phyloP scores from a whole-genome alignment of 2,329 filamentous ascomycete species.

The Fusarium abutilonis region DNA sequence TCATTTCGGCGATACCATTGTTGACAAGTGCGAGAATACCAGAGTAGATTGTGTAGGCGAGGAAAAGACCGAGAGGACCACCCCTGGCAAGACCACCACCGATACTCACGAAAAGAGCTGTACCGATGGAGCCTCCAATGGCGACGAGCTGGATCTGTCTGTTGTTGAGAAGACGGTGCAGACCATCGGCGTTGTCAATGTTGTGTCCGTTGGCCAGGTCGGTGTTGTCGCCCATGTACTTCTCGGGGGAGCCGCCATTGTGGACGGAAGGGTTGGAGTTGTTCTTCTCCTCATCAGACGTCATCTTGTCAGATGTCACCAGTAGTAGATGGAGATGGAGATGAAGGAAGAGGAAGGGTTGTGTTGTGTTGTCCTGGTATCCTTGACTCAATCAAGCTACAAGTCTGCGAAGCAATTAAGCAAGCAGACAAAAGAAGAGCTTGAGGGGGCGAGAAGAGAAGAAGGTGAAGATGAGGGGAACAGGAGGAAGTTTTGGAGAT shows the following conservation, averaged over 20 bases:
- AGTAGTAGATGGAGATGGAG: slow-evolving; percentile 1
- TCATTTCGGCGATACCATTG: slow-evolving; percentile 74
- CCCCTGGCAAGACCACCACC: slow-evolving; percentile 61
- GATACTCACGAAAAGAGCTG: slow-evolving; percentile 70
- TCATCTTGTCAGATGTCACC: slow-evolving; percentile 34
- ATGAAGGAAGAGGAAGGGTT: not conserved
- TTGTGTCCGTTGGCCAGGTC: slow-evolving; percentile 41
- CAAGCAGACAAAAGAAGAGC: slow-evolving; percentile 33
- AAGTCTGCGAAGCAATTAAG: slow-evolving; percentile 38
- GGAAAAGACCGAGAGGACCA: slow-evolving; percentile 61
- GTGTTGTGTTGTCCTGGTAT: slow-evolving; percentile 3
- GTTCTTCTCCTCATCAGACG: slow-evolving; percentile 44
- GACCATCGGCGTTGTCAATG: slow-evolving; percentile 50
- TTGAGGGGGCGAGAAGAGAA: slow-evolving; percentile 6
- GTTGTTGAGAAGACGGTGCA: slow-evolving; percentile 62
- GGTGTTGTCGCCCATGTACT: slow-evolving; percentile 38
- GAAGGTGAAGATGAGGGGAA: slow-evolving; percentile 1
- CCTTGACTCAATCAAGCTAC: slow-evolving; percentile 28
- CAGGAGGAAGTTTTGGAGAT: not conserved
- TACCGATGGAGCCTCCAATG: slow-evolving; percentile 67
- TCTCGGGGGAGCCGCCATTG: slow-evolving; percentile 40
- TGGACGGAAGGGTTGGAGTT: slow-evolving; percentile 44
- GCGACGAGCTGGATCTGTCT: slow-evolving; percentile 68
- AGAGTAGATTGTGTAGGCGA: slow-evolving; percentile 68
- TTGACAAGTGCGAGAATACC: slow-evolving; percentile 68